Conservation (phyloP, 2,329 filamentous ascomycete genomes). For the Exophiala spinifera region DNA sequence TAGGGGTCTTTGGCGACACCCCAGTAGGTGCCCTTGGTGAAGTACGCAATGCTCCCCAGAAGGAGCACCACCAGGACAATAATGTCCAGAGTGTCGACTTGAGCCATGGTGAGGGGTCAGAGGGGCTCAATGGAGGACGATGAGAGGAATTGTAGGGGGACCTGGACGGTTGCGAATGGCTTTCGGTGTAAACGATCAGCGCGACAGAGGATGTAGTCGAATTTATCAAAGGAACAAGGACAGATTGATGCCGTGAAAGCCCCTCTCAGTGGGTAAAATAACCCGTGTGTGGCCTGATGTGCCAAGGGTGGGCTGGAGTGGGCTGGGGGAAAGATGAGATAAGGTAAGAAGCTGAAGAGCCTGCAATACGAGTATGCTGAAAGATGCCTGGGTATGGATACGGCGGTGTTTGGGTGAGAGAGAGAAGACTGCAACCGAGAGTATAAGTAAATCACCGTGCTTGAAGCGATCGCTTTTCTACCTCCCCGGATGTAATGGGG, state of each 20-base stretch:
- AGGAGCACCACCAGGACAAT: conserved; percentile 83
- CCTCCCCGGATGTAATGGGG: too few relatives aligned
- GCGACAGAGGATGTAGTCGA: neutral
- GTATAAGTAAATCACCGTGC: too few relatives aligned
- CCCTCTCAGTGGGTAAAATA: conserved; percentile 3
- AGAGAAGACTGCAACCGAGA: too few relatives aligned
- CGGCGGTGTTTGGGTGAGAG: too few relatives aligned
- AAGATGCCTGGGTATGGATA: too few relatives aligned
- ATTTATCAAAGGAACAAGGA: conserved; percentile 6
- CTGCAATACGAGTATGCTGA: too few relatives aligned
- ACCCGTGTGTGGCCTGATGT: conserved; percentile 25
- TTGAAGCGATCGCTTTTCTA: too few relatives aligned
- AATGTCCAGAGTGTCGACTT: conserved; percentile 93
- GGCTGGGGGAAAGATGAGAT: neutral
- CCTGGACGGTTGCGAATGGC: neutral
- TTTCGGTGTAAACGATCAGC: neutral
- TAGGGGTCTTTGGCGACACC: conserved; percentile 85
- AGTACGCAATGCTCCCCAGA: conserved; percentile 86
- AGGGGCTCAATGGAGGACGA: neutral
- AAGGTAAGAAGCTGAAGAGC: neutral
- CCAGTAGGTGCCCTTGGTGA: conserved; percentile 97
- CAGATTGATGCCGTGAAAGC: conserved; percentile 21
- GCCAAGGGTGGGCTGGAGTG: conserved; percentile 15
- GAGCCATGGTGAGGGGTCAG: conserved; percentile 65
- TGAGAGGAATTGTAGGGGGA: neutral